Evolutionary conservation across 1,284 basidiomycete genomes (phyloP).

Genomic region (Ganoderma boninense): DNA sequence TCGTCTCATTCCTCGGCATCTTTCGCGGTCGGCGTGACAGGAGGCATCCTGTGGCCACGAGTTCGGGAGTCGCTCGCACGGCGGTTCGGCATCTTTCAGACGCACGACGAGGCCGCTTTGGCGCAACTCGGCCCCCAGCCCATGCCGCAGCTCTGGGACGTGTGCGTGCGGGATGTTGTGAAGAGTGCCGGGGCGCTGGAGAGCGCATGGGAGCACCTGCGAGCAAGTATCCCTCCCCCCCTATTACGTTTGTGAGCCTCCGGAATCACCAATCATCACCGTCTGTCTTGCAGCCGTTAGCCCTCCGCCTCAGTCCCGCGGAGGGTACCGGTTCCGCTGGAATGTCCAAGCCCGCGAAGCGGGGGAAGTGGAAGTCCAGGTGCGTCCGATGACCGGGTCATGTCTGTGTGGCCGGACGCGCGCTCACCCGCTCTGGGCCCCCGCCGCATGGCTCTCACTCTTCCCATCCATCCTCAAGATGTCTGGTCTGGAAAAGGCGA

Average conservation of each 20-base stretch:
- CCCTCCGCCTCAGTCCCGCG: constrained; percentile 22
- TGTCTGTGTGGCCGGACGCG: constrained; percentile 3
- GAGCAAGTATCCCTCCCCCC: constrained; percentile 26
- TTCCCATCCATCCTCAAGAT: constrained; percentile 12
- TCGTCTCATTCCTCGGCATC: constrained; percentile 26
- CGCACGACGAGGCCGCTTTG: background rate
- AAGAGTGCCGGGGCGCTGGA: constrained; percentile 18
- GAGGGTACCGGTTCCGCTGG: constrained; percentile 8
- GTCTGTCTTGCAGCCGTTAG: constrained; percentile 22
- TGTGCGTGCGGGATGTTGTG: constrained; percentile 21
- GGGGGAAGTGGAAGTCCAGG: constrained; percentile 26
- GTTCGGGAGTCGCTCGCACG: constrained; percentile 11
- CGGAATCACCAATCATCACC: constrained; percentile 6
- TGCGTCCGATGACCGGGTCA: constrained; percentile 15
- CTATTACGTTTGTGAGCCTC: constrained; percentile 4
- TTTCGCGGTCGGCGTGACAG: constrained; percentile 20
- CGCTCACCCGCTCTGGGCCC: constrained; percentile 22
- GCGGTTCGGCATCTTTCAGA: constrained; percentile 8
- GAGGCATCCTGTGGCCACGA: constrained; percentile 25
- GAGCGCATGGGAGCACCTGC: constrained; percentile 28
- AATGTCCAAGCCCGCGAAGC: constrained; percentile 2
- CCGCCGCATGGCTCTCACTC: constrained; percentile 11
- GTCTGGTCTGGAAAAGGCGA: constrained; percentile 13
- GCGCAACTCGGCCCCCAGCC: background rate
- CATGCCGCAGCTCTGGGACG: constrained; percentile 20